Percentiles rank a stretch among this genome's conserved stretches.
Conservation (phyloP, 139 green algal species). For the Coccomyxa sp. region DNA sequence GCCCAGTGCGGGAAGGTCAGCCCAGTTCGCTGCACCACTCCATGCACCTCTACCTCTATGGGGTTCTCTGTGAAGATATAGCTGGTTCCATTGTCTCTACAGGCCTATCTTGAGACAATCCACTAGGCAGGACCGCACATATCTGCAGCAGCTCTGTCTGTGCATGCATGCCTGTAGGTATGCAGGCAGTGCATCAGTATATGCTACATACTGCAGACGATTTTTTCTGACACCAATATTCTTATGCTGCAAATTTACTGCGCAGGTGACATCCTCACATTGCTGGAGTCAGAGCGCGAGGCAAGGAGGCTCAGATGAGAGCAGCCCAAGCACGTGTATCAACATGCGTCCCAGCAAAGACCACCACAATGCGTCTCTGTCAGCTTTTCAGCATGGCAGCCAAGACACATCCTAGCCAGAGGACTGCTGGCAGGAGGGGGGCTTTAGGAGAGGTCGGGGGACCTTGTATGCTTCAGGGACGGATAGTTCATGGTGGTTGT, state of each 20-base stretch:
- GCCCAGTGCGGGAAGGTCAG: constrained; percentile 94
- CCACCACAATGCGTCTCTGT: too few relatives aligned
- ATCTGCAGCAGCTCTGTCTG: background rate
- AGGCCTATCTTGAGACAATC: background rate
- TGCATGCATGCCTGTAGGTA: background rate
- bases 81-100: background rate
- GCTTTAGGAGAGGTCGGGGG: too few relatives aligned
- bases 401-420: too few relatives aligned
- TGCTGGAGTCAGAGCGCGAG: constrained; percentile 99
- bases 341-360: too few relatives aligned
- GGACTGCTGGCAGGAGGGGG: too few relatives aligned
- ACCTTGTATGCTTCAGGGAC: too few relatives aligned
- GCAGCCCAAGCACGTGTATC: too few relatives aligned
- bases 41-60: background rate
- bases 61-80: background rate
- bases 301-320: constrained; percentile 87
- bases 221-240: background rate
- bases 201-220: too few relatives aligned
- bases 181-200: background rate
- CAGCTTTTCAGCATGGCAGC: too few relatives aligned
- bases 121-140: background rate
- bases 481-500: too few relatives aligned
- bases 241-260: background rate
- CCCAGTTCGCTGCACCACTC: background rate
- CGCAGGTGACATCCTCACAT: constrained; percentile 93